Conservation (phyloP, 306 rosid species). For the Prunus armeniaca region DNA sequence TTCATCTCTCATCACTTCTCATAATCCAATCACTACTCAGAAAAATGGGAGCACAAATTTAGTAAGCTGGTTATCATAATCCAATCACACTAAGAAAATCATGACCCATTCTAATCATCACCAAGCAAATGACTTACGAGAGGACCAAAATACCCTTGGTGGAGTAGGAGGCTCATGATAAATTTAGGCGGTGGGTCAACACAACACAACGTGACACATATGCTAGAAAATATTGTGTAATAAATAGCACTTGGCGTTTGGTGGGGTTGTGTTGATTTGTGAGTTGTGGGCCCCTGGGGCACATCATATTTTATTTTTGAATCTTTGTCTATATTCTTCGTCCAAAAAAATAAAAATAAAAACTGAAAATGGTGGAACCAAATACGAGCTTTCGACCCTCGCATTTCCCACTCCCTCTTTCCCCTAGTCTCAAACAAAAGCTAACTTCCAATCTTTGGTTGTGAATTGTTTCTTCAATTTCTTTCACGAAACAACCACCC, state of each 20-base stretch:
- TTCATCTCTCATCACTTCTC: no score
- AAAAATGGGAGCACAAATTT: background rate
- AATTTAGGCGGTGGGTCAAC: conserved; percentile 18
- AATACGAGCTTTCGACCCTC: conserved; percentile 15
- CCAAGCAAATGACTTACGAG: background rate
- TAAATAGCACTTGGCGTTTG: conserved; percentile 21
- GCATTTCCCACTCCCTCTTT: conserved; percentile 3
- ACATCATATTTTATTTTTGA: conserved; percentile 16
- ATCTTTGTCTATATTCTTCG: conserved; percentile 7
- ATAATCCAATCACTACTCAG: background rate
- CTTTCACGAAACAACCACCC: conserved; percentile 43
- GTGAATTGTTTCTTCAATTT: conserved; percentile 38
- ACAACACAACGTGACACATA: conserved; percentile 7
- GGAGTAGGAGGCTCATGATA: conserved; percentile 30
- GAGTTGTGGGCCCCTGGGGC: conserved; percentile 2
- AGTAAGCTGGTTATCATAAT: conserved; percentile 29
- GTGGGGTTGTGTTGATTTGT: conserved; percentile 20
- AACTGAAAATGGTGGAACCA: background rate
- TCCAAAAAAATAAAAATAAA: background rate
- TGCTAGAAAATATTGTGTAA: conserved; percentile 18
- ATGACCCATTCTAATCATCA: background rate
- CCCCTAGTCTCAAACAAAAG: conserved; percentile 30
- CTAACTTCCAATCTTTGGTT: conserved; percentile 56
- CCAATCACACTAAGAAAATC: conserved; percentile 22
- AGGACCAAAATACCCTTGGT: conserved; percentile 24